Evolutionary conservation across 169 alveolate genomes (phyloP).

Genomic region (Theileria parva): DNA sequence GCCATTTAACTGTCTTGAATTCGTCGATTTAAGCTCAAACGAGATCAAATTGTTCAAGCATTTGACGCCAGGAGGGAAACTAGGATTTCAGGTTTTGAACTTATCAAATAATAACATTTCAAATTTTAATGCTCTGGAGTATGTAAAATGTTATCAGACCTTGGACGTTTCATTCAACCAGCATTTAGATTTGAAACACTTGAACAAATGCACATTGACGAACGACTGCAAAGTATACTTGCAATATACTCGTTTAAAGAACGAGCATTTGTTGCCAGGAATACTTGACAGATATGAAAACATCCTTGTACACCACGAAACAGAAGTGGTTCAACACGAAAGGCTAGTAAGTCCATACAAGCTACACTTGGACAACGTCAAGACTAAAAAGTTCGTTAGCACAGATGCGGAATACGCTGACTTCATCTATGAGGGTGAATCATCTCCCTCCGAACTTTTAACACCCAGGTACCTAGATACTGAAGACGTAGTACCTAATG

Average conservation of each 20-base stretch:
- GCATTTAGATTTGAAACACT: slow-evolving; percentile 15
- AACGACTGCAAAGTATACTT: slow-evolving; percentile 8
- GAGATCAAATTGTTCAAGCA: slow-evolving; percentile 6
- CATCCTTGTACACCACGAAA: slow-evolving; percentile 7
- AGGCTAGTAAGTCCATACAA: slow-evolving; percentile 22
- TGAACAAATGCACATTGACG: background rate
- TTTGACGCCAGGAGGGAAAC: background rate
- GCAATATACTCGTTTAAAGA: slow-evolving; percentile 16
- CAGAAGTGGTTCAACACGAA: slow-evolving; percentile 19
- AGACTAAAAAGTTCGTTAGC: slow-evolving; percentile 33
- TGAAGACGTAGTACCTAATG: slow-evolving; percentile 6
- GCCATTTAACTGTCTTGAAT: background rate
- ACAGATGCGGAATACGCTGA: slow-evolving; percentile 52
- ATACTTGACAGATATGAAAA: slow-evolving; percentile 18
- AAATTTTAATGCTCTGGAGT: slow-evolving; percentile 10
- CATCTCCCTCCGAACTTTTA: slow-evolving; percentile 42
- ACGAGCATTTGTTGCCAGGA: background rate
- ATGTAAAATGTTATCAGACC: background rate
- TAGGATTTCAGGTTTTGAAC: background rate
- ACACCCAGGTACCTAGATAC: slow-evolving; percentile 36
- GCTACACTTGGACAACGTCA: slow-evolving; percentile 24
- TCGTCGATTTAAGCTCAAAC: slow-evolving; percentile 15
- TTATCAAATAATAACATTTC: slow-evolving; percentile 20
- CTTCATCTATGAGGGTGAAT: slow-evolving; percentile 50
- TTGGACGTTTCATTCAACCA: slow-evolving; percentile 28